Conservation (phyloP, 352 stramenopile species). For the Pythium insidiosum region DNA sequence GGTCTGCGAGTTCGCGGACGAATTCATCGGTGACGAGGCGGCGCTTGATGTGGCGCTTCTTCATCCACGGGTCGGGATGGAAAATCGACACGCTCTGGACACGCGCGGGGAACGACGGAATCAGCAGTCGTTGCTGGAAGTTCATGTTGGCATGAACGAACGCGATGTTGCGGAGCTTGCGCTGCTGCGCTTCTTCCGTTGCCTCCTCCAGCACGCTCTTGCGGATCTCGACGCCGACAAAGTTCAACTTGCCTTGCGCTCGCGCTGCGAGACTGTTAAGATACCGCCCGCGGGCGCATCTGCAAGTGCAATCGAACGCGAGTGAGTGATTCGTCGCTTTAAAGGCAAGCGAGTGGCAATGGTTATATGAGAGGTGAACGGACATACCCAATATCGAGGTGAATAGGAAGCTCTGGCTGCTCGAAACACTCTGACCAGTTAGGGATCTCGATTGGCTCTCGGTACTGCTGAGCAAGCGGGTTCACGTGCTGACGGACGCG, state of each 20-base stretch:
- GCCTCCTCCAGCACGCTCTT: slow-evolving; percentile 67
- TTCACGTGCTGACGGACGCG: slow-evolving; percentile 84
- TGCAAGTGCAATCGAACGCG: slow-evolving; percentile 2
- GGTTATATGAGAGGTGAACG: too few relatives aligned
- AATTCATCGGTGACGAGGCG: slow-evolving; percentile 68
- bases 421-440: slow-evolving; percentile 48
- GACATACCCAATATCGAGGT: slow-evolving; percentile 77
- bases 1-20: slow-evolving; percentile 42
- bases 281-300: slow-evolving; percentile 61
- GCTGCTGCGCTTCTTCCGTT: slow-evolving; percentile 25
- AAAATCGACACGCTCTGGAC: slow-evolving; percentile 82
- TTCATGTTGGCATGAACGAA: slow-evolving; percentile 86
- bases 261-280: slow-evolving; percentile 52
- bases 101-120: slow-evolving; percentile 43
- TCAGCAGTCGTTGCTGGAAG: slow-evolving; percentile 48
- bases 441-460: slow-evolving; percentile 47
- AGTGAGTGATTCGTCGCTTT: neutral
- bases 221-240: slow-evolving; percentile 82
- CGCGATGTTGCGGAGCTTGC: slow-evolving; percentile 49
- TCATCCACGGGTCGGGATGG: slow-evolving; percentile 86
- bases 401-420: slow-evolving; percentile 44
- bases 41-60: slow-evolving; percentile 81
- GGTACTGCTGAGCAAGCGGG: slow-evolving; percentile 57
- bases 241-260: slow-evolving; percentile 35
- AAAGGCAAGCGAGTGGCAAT: neutral